These are phyloP conservation scores for Penicillium tannophilum DNA, from an alignment of 495 filamentous ascomycete species.

Conservation along the genomic window DNA sequence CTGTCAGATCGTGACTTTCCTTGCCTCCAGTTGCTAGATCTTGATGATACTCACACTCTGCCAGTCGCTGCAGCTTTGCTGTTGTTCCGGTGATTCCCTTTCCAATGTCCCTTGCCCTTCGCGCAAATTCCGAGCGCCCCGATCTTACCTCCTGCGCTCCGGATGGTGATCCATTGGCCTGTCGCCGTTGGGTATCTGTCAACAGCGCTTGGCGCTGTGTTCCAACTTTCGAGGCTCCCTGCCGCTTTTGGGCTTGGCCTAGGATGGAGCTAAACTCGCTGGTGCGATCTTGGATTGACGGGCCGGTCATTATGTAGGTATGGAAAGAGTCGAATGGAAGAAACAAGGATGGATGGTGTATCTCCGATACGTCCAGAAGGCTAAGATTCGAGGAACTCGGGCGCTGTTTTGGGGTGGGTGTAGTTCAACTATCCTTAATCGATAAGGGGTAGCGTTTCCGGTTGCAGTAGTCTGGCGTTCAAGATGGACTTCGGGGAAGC, in stretches of 20 bases:
- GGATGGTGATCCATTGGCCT: conserved; percentile 65
- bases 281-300: conserved; percentile 95
- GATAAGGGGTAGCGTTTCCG: conserved; percentile 33
- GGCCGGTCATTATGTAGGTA: conserved; percentile 50
- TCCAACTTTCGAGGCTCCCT: conserved; percentile 68
- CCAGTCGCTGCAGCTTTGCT: conserved; percentile 89
- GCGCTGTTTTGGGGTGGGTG: conserved; percentile 7
- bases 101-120: conserved; percentile 85
- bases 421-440: conserved; percentile 17
- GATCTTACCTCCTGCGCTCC: conserved; percentile 42
- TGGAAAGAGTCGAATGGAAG: conserved; percentile 2
- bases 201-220: conserved; percentile 81
- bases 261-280: conserved; percentile 91
- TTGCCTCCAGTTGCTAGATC: not conserved
- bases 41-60: conserved; percentile 62
- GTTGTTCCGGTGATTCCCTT: conserved; percentile 89
- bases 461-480: conserved; percentile 16
- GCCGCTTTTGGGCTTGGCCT: conserved; percentile 74
- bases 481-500: conserved; percentile 3
- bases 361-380: conserved; percentile 9
- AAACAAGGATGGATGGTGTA: not conserved
- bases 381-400: conserved; percentile 5
- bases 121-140: conserved; percentile 79
- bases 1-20: conserved; percentile 11
- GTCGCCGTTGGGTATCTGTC: conserved; percentile 67